These are phyloP conservation scores for Mortierella polycephala DNA, from an alignment of 371 early-diverging fungal genomes.

Conservation along the genomic window DNA sequence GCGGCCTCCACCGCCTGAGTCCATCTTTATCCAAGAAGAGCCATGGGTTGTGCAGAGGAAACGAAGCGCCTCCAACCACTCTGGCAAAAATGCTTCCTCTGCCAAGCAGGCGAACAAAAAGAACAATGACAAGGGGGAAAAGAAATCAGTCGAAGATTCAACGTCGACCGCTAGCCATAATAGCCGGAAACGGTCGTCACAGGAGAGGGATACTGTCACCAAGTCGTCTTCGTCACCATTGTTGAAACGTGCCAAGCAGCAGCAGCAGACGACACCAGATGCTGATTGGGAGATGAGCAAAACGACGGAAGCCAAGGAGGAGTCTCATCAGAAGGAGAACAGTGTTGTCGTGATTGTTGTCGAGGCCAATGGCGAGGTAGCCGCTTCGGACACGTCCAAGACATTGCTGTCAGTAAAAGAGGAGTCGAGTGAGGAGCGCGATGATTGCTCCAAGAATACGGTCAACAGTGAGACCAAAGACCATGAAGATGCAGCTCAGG, in stretches of 20 bases:
- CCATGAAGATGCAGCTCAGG: constrained; percentile 31
- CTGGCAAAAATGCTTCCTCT: constrained; percentile 4
- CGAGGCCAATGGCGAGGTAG: constrained; percentile 11
- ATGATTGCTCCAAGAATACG: background rate
- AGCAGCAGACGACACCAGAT: background rate
- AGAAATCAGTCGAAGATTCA: constrained; percentile 1
- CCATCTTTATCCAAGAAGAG: constrained; percentile 53
- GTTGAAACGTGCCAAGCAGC: constrained; percentile 26
- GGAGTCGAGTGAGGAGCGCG: background rate
- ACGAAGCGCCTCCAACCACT: constrained; percentile 15
- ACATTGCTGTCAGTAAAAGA: background rate
- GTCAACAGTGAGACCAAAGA: background rate
- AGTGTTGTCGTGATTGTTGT: constrained; percentile 22
- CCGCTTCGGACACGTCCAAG: background rate
- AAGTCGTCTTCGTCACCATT: constrained; percentile 1
- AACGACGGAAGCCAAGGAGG: background rate
- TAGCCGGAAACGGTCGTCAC: constrained; percentile 15
- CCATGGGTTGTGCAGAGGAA: constrained; percentile 46
- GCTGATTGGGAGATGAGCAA: background rate
- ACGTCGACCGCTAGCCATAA: constrained; percentile 12
- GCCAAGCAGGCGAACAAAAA: constrained; percentile 10
- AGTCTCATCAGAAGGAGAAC: constrained; percentile 1
- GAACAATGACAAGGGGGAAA: constrained; percentile 23
- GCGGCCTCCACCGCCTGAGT: constrained; percentile 31
- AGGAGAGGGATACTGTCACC: constrained; percentile 1